Base-by-base conservation (phyloP, 495 filamentous ascomycete genomes). In the Talaromyces trachyspermus region DNA sequence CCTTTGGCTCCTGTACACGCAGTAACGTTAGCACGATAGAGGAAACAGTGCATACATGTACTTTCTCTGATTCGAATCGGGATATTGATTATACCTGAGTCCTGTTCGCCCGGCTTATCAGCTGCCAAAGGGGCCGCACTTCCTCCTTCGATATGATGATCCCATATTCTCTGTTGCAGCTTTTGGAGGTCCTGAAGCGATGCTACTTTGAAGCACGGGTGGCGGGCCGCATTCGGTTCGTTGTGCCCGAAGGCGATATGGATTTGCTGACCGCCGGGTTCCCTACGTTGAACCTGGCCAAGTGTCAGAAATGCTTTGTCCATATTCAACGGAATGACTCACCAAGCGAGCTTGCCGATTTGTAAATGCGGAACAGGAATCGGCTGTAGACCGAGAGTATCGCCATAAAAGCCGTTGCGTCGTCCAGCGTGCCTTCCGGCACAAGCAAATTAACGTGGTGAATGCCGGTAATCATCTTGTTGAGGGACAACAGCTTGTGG, bases 371-470 rank as follows among this genome's bases (percentile, higher is more conserved):
- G 79, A 6, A 82, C 78, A 3, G 72, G 59, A 0, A 68, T 63
- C 4, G 70, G 53, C 3, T 54, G 68, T 12, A 84, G 60, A 22
- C 70, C 73, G 0, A 83, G 67, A 0, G 77, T 83, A 3, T 54
- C 50, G 45, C 57, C 70, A 60, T 83, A 84, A 65, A 84, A 84
- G 9, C 57, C 64, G 61, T 51, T 6, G 80, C 80, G 8, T 72
- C 61, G 18, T 68, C 61, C 22, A 82, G 64, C 1, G 77, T 78
- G 32, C 67, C 75, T 0, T 56, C 55, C 0, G 78, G 76, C 17
- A 83, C 74, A 3, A 75, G 65, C 49, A 84, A 64, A 58, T 84
- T 84, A 41, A 82, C 61, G 60, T 81, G 79, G 12, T 76, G 74
- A 38, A 82, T 65, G 11, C 75, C 75, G 27, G 71, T 66, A 43